Conservation (phyloP, 2,329 filamentous ascomycete species). For the Fusarium palustre region DNA sequence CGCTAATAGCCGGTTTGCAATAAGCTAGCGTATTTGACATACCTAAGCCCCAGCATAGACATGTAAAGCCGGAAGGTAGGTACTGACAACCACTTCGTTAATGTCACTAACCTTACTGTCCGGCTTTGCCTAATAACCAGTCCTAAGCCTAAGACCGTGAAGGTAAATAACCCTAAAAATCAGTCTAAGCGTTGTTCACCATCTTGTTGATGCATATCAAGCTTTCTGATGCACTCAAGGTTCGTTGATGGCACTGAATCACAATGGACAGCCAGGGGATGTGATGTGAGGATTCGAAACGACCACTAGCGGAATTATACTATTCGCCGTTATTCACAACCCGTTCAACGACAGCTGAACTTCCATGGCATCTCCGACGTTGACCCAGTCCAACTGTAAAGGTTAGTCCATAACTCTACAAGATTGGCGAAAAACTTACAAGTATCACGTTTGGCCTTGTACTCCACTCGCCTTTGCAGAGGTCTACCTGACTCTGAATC, state of each 20-base stretch:
- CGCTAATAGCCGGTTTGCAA: too few relatives aligned
- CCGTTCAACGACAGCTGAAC: slow-evolving; percentile 56
- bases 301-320: neutral
- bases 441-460: slow-evolving; percentile 47
- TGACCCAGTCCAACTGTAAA: slow-evolving; percentile 57
- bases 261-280: neutral
- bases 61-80: too few relatives aligned
- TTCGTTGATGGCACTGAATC: neutral
- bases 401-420: slow-evolving; percentile 1
- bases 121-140: too few relatives aligned
- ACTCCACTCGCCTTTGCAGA: slow-evolving; percentile 40
- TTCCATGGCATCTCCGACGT: slow-evolving; percentile 55
- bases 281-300: neutral
- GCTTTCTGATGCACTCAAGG: neutral
- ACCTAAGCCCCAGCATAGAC: too few relatives aligned
- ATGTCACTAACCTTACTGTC: too few relatives aligned
- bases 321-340: slow-evolving; percentile 32
- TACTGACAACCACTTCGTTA: too few relatives aligned
- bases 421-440: slow-evolving; percentile 36
- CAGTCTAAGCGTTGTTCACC: neutral
- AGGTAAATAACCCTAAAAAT: neutral
- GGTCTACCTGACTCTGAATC: slow-evolving; percentile 44
- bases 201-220: neutral
- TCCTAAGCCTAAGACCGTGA: neutral
- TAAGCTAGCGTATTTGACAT: too few relatives aligned